Evolutionary conservation across 2,329 filamentous ascomycete species (phyloP).

Genomic region (Xylaria sp.): DNA sequence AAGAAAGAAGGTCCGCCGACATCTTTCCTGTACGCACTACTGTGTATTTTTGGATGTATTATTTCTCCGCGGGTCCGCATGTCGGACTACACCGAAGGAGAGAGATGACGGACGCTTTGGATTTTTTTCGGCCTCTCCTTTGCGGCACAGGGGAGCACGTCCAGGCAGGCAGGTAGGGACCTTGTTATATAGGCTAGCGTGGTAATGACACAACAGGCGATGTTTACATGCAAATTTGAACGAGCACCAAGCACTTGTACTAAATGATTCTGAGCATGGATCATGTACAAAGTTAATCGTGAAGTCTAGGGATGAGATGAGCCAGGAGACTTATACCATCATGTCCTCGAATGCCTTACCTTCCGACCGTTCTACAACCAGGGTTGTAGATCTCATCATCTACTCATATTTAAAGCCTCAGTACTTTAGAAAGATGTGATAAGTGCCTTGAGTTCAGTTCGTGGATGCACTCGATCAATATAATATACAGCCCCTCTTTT

Average conservation of each 20-base stretch:
- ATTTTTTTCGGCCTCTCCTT: slow-evolving; percentile 16
- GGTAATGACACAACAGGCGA: slow-evolving; percentile 25
- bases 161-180: slow-evolving; percentile 1
- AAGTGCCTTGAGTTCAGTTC: background rate
- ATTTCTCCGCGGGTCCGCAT: slow-evolving; percentile 2
- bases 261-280: background rate
- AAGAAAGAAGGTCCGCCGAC: background rate
- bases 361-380: background rate
- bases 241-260: background rate
- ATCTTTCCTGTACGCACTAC: slow-evolving; percentile 18
- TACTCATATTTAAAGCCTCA: background rate
- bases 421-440: background rate
- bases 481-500: too few relatives aligned
- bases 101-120: slow-evolving; percentile 17
- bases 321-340: background rate
- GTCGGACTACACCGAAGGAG: slow-evolving; percentile 10
- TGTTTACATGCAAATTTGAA: slow-evolving; percentile 9
- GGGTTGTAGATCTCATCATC: background rate
- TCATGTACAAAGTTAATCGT: background rate
- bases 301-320: background rate
- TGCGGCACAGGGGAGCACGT: background rate
- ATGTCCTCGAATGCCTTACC: background rate
- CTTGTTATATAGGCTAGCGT: slow-evolving; percentile 21
- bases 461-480: too few relatives aligned
- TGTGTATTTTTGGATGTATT: slow-evolving; percentile 26